phyloP scores from a whole-genome alignment of 140 eudicot genomes.

The Bidens hawaiensis region DNA sequence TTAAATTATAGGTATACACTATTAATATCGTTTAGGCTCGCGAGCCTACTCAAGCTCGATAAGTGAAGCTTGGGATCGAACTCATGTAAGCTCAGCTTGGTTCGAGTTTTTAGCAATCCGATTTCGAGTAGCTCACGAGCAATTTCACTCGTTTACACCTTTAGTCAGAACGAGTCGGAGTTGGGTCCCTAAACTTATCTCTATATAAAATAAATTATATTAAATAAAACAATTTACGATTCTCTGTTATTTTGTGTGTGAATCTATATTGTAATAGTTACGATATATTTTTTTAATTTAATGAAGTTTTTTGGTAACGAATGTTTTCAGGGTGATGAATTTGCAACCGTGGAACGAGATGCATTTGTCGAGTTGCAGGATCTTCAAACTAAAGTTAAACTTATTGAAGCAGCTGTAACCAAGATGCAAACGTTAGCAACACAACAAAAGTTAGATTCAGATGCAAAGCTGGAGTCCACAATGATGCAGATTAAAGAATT shows the following conservation, averaged over 20 bases:
- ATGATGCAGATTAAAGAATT: conserved; percentile 53
- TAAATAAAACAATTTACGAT: not conserved
- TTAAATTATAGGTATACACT: too few species aligned
- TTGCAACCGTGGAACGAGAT: conserved; percentile 20
- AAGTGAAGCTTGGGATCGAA: too few species aligned
- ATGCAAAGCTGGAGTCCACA: conserved; percentile 54
- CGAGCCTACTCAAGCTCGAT: too few species aligned
- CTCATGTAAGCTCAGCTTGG: too few species aligned
- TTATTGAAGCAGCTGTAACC: conserved; percentile 40
- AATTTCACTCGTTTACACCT: too few species aligned
- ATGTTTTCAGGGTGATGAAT: conserved; percentile 34
- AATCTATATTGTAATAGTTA: not conserved
- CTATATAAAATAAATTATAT: not conserved
- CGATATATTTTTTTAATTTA: not conserved
- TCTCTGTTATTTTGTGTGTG: not conserved
- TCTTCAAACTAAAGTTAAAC: conserved; percentile 51
- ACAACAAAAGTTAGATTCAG: conserved; percentile 42
- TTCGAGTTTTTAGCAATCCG: too few species aligned
- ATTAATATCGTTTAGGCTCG: too few species aligned
- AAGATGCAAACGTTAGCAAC: conserved; percentile 47
- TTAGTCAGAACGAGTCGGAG: not conserved
- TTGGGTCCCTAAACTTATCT: not conserved
- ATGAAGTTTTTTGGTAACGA: not conserved
- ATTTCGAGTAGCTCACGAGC: too few species aligned
- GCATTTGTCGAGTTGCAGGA: conserved; percentile 40